These are phyloP conservation scores for Apiotrichum laibachii DNA, from an alignment of 1,284 basidiomycete genomes.

Conservation along the genomic window DNA sequence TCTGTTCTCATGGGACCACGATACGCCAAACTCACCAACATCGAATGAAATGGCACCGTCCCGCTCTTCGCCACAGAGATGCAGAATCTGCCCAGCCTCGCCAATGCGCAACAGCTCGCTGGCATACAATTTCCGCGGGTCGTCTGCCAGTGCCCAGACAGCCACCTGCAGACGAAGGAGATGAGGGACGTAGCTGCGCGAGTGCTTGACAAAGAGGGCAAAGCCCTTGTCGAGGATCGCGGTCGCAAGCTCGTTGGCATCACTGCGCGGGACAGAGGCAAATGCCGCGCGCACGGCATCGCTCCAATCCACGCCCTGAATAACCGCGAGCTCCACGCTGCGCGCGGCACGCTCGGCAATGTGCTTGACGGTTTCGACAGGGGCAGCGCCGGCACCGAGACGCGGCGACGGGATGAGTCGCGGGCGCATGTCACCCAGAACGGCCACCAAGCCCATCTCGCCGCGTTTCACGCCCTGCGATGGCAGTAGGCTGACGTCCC, in stretches of 20 bases:
- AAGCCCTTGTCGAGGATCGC: constrained; percentile 19
- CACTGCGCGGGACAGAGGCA: constrained; percentile 15
- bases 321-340: constrained; percentile 26
- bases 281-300: constrained; percentile 36
- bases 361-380: constrained; percentile 13
- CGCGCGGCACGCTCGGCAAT: constrained; percentile 27
- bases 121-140: constrained; percentile 23
- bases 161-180: constrained; percentile 35
- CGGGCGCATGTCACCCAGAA: constrained; percentile 13
- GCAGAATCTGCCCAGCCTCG: constrained; percentile 35
- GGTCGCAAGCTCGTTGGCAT: constrained; percentile 20
- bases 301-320: constrained; percentile 35
- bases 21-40: constrained; percentile 27
- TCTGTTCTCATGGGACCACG: no score
- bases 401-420: constrained; percentile 15
- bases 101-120: constrained; percentile 34
- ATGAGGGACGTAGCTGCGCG: constrained; percentile 19
- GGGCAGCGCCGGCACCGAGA: constrained; percentile 12
- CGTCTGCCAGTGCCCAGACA: constrained; percentile 30
- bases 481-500: constrained; percentile 12
- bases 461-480: constrained; percentile 33
- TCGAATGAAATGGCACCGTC: constrained; percentile 30
- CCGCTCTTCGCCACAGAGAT: constrained; percentile 23
- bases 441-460: constrained; percentile 32
- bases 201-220: constrained; percentile 19